Evolutionary conservation across 2,329 filamentous ascomycete species (phyloP).

Genomic region (Diaporthe amygdali): DNA sequence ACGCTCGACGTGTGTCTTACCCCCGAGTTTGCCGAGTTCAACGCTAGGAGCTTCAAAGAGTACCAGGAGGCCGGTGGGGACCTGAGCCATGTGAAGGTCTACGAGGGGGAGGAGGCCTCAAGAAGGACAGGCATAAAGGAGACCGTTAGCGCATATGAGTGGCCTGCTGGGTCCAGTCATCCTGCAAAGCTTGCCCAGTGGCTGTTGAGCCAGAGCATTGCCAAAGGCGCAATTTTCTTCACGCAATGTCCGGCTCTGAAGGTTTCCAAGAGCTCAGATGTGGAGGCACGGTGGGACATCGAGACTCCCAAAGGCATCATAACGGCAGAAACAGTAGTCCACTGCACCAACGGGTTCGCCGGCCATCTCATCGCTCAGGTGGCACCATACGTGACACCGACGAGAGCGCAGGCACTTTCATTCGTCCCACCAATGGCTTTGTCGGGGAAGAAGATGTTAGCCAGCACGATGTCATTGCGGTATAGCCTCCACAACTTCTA

Average conservation of each 20-base stretch:
- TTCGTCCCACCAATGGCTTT: constrained; percentile 45
- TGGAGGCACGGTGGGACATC: constrained; percentile 35
- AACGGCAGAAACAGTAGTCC: constrained; percentile 36
- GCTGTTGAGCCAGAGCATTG: constrained; percentile 43
- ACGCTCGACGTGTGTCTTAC: constrained; percentile 56
- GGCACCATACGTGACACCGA: constrained; percentile 42
- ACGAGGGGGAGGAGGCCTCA: constrained; percentile 44
- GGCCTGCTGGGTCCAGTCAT: constrained; percentile 54
- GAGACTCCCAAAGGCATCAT: constrained; percentile 40
- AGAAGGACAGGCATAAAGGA: constrained; percentile 41
- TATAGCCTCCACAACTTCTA: constrained; percentile 54
- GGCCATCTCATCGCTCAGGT: constrained; percentile 43
- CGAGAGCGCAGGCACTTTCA: constrained; percentile 49
- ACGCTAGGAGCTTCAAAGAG: constrained; percentile 43
- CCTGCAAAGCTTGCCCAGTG: constrained; percentile 56
- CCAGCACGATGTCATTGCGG: constrained; percentile 49
- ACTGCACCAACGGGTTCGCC: constrained; percentile 47
- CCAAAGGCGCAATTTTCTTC: constrained; percentile 44
- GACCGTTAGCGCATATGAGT: constrained; percentile 53
- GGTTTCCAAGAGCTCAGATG: constrained; percentile 29
- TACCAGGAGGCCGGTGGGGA: constrained; percentile 49
- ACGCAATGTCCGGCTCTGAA: constrained; percentile 46
- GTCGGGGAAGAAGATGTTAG: constrained; percentile 37
- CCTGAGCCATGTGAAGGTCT: constrained; percentile 45
- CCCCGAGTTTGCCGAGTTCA: constrained; percentile 48